phyloP scores from a whole-genome alignment of 2,329 filamentous ascomycete genomes.

The Penicillium sp. region DNA sequence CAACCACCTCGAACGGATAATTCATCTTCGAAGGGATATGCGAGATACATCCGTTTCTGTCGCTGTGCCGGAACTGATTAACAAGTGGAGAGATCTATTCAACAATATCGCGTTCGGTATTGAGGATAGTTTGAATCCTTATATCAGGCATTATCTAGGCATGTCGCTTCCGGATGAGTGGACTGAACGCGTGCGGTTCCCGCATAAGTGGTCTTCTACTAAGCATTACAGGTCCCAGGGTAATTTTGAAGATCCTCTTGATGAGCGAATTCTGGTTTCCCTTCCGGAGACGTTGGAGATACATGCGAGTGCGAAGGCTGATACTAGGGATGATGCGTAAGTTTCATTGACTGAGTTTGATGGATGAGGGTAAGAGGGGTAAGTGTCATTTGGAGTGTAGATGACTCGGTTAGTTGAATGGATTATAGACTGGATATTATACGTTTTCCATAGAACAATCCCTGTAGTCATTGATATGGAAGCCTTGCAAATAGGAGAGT shows the following conservation, averaged over 20 bases:
- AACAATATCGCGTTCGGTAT: not conserved
- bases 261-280: not conserved
- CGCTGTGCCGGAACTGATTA: not conserved
- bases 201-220: not conserved
- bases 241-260: not conserved
- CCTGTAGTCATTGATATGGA: too few species aligned
- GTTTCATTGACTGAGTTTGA: too few species aligned
- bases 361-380: too few species aligned
- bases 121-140: not conserved
- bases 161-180: not conserved
- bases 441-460: too few species aligned
- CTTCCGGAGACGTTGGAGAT: not conserved
- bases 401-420: too few species aligned
- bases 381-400: too few species aligned
- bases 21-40: not conserved
- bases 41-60: not conserved
- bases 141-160: not conserved
- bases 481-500: too few species aligned
- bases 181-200: not conserved
- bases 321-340: too few species aligned
- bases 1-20: not conserved
- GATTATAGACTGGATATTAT: too few species aligned
- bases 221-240: not conserved
- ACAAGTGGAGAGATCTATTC: not conserved
- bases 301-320: too few species aligned